Conservation (phyloP, 805 yeast species). For the Metschnikowia cubensis region DNA sequence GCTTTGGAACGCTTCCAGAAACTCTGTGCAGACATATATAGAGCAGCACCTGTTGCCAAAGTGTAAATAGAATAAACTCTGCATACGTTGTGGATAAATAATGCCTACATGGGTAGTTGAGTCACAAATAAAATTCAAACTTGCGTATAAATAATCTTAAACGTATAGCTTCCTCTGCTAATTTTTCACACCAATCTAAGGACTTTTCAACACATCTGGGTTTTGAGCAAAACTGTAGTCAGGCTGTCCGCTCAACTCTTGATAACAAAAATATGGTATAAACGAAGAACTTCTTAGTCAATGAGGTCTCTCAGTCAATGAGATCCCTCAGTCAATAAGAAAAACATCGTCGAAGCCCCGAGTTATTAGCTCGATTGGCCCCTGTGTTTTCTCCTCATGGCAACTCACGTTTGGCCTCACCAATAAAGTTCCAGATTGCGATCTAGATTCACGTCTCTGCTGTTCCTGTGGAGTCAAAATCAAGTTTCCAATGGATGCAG, state of each 20-base stretch:
- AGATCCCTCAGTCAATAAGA: constrained; percentile 28
- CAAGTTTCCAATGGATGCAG: constrained; percentile 73
- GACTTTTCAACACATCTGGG: neutral
- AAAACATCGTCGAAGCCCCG: constrained; percentile 30
- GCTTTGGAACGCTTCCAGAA: constrained; percentile 24
- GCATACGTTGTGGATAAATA: too few relatives aligned
- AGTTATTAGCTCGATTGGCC: neutral
- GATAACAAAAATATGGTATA: too few relatives aligned
- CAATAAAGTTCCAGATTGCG: constrained; percentile 41
- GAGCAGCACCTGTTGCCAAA: constrained; percentile 29
- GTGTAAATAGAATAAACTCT: constrained; percentile 11
- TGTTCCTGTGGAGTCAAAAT: constrained; percentile 75
- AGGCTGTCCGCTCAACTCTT: too few relatives aligned
- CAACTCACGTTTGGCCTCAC: constrained; percentile 29
- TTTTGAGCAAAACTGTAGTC: neutral
- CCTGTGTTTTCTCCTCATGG: neutral
- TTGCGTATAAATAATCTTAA: neutral
- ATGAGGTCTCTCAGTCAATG: constrained; percentile 25
- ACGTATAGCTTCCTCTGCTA: neutral
- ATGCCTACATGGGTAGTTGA: too few relatives aligned
- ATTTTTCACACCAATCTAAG: neutral
- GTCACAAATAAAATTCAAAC: neutral
- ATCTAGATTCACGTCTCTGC: constrained; percentile 61
- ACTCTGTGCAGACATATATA: constrained; percentile 38
- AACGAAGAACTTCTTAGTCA: too few relatives aligned